A percentile compares a stretch with the other conserved stretches of the same genome.
phyloP scores from a whole-genome alignment of 495 filamentous ascomycete genomes.

The Daldinia caldariorum region DNA sequence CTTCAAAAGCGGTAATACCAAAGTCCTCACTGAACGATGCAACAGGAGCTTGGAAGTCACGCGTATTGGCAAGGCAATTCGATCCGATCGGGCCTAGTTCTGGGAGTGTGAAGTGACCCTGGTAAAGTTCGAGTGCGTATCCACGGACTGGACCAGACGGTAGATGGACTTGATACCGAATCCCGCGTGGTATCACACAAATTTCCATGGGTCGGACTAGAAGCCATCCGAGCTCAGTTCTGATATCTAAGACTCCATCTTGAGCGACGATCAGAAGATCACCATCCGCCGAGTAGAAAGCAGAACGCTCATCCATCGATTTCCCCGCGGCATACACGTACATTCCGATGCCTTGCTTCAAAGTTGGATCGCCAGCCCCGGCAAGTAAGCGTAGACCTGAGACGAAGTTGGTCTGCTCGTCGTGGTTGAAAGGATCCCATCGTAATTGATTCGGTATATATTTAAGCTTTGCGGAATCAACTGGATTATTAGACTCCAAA shows the following conservation, averaged over 20 bases:
- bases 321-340: conserved; percentile 83
- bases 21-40: conserved; percentile 75
- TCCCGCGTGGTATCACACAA: conserved; percentile 84
- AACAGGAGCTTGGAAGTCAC: conserved; percentile 88
- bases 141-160: conserved; percentile 72
- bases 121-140: conserved; percentile 88
- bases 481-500: conserved; percentile 33
- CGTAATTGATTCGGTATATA: conserved; percentile 88
- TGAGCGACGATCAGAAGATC: conserved; percentile 89
- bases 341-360: conserved; percentile 84
- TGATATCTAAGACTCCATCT: conserved; percentile 84
- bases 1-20: conserved; percentile 52
- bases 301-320: conserved; percentile 76
- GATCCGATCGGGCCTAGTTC: conserved; percentile 91
- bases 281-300: conserved; percentile 91
- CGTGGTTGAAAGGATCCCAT: conserved; percentile 90
- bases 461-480: conserved; percentile 58
- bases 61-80: conserved; percentile 84
- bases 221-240: conserved; percentile 83
- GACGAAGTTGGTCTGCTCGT: conserved; percentile 75
- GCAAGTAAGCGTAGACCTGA: conserved; percentile 79
- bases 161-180: conserved; percentile 79
- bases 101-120: conserved; percentile 84
- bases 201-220: conserved; percentile 92
- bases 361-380: conserved; percentile 82